phyloP scores from a whole-genome alignment of 2,329 filamentous ascomycete species.

The Moelleriella libera region DNA sequence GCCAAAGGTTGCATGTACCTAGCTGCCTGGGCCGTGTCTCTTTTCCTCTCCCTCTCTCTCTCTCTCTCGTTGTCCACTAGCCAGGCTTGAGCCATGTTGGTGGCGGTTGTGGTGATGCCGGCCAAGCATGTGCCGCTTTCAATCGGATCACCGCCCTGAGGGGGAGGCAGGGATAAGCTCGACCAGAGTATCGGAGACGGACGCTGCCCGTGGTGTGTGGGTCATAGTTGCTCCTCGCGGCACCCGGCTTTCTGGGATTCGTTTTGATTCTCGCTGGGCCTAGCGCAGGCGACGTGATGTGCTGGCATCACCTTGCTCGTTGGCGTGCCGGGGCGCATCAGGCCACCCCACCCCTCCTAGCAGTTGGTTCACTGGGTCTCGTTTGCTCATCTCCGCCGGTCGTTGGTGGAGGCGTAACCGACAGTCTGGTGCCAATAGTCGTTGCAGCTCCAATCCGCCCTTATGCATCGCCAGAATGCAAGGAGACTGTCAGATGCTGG shows the following conservation, averaged over 20 bases:
- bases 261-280: not conserved
- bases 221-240: not conserved
- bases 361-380: not conserved
- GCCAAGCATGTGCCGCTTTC: not conserved
- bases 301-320: not conserved
- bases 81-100: too few species aligned
- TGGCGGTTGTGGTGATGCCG: too few species aligned
- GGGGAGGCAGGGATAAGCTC: conserved; percentile 2
- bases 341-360: not conserved
- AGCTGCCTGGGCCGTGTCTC: too few species aligned
- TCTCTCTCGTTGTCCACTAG: too few species aligned
- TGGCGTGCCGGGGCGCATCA: not conserved
- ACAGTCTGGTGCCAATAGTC: conserved; percentile 7
- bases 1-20: too few species aligned
- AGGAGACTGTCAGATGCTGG: not conserved
- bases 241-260: conserved; percentile 3
- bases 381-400: not conserved
- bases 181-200: conserved; percentile 9
- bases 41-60: too few species aligned
- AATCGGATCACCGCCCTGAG: not conserved
- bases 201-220: conserved; percentile 7
- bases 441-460: conserved; percentile 4
- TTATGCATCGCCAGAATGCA: conserved; percentile 1
- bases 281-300: not conserved
- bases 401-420: conserved; percentile 6